Percentiles rank a stretch among this genome's conserved stretches.
Evolutionary conservation across 306 rosid species (phyloP).

Genomic region (Rosa lucieae): DNA sequence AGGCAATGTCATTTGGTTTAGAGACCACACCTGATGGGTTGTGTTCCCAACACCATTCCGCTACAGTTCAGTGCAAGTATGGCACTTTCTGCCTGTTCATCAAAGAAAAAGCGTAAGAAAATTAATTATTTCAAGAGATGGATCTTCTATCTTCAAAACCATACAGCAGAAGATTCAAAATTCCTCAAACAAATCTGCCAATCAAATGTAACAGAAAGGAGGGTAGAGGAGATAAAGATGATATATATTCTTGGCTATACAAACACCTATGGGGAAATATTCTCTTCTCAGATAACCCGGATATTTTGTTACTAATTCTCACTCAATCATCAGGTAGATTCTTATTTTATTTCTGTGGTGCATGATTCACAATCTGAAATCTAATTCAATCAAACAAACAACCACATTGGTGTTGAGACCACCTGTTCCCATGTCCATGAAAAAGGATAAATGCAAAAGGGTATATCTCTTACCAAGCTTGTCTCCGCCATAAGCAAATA

Average conservation of each 20-base stretch:
- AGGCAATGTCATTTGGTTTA: not conserved
- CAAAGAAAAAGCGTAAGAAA: conserved; percentile 22
- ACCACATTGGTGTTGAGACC: not conserved
- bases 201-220: not conserved
- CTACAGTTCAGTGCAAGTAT: conserved; percentile 86
- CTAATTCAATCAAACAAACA: not conserved
- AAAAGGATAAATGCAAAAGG: not conserved
- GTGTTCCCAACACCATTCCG: conserved; percentile 87
- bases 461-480: not conserved
- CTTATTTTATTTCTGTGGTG: not conserved
- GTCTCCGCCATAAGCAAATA: not conserved
- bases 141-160: not conserved
- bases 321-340: not conserved
- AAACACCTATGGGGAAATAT: not conserved
- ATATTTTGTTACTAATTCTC: not conserved
- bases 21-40: conserved; percentile 70
- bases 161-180: conserved; percentile 2
- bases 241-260: not conserved
- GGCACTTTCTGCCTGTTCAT: conserved; percentile 91
- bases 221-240: not conserved
- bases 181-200: not conserved
- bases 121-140: not conserved
- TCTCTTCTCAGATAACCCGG: not conserved
- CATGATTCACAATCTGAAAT: not conserved
- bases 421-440: not conserved